Percentiles rank a stretch among this genome's conserved stretches.
Conservation (phyloP, 805 yeast genomes). For the Torulaspora franciscae region DNA sequence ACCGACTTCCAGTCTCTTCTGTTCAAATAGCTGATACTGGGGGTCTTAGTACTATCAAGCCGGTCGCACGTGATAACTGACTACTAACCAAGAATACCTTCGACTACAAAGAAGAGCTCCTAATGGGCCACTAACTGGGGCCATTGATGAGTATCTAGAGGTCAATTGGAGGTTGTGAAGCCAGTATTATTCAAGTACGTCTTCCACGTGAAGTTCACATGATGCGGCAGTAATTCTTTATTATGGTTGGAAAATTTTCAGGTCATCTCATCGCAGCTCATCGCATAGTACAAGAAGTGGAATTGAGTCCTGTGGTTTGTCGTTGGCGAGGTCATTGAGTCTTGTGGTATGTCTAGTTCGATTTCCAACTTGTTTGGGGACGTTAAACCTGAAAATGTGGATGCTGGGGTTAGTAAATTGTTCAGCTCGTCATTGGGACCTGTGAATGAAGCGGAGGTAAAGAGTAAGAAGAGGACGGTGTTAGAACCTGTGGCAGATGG, state of each 20-base stretch:
- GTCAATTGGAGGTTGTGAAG: not conserved
- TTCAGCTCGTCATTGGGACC: constrained; percentile 44
- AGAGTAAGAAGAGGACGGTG: constrained; percentile 23
- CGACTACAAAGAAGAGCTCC: not conserved
- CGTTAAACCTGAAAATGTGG: constrained; percentile 31
- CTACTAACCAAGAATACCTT: not conserved
- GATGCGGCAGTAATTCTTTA: not conserved
- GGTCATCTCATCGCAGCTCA: constrained; percentile 24
- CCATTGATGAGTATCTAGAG: not conserved
- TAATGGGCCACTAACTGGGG: not conserved
- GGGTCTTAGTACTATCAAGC: not conserved
- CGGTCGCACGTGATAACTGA: not conserved
- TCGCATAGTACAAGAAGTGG: constrained; percentile 7
- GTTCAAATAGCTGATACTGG: too few relatives aligned
- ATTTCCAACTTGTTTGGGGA: constrained; percentile 35
- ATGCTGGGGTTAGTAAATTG: constrained; percentile 35
- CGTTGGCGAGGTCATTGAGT: not conserved
- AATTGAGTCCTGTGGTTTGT: not conserved
- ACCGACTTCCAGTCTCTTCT: too few relatives aligned
- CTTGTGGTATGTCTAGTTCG: constrained; percentile 22
- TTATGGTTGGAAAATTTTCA: constrained; percentile 17
- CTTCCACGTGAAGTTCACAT: constrained; percentile 1
- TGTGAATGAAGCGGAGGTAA: constrained; percentile 33
- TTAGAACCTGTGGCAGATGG: constrained; percentile 12
- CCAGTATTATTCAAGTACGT: not conserved